Evolutionary conservation across 2,329 filamentous ascomycete genomes (phyloP).

Genomic region (Diplodia sapinea): DNA sequence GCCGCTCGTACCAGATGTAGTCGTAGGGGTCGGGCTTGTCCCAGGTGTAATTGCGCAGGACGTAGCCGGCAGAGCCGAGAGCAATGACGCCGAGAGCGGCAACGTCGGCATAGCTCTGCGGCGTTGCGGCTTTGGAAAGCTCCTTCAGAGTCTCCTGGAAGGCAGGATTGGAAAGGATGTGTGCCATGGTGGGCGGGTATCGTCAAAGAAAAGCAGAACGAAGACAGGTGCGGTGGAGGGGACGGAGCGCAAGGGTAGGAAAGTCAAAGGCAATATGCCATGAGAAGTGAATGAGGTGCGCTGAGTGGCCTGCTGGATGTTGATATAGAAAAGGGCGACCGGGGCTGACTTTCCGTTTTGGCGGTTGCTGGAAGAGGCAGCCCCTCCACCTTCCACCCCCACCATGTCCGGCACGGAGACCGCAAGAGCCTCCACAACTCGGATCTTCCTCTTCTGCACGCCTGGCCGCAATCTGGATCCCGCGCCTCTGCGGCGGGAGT

Average conservation of each 20-base stretch:
- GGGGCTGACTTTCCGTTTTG: conserved; percentile 11
- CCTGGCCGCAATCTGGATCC: conserved; percentile 12
- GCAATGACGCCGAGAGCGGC: conserved; percentile 46
- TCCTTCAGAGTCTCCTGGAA: conserved; percentile 30
- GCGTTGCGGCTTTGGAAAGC: conserved; percentile 40
- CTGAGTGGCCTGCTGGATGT: not conserved
- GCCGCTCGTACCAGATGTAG: conserved; percentile 57
- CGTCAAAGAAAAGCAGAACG: not conserved
- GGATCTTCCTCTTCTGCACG: not conserved
- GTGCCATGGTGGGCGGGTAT: conserved; percentile 32
- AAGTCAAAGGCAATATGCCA: not conserved
- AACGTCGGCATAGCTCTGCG: conserved; percentile 47
- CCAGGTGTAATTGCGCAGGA: conserved; percentile 53
- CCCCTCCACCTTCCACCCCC: not conserved
- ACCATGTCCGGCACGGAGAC: not conserved
- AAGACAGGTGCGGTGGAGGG: too few relatives aligned
- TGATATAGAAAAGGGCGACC: conserved; percentile 17
- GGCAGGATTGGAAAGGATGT: conserved; percentile 27
- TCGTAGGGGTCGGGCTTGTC: conserved; percentile 58
- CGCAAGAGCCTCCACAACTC: conserved; percentile 1
- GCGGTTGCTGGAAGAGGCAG: conserved; percentile 7
- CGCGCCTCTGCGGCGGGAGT: conserved; percentile 10
- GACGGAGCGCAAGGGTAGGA: not conserved
- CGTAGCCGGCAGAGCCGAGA: conserved; percentile 48
- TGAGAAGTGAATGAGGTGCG: not conserved